Evolutionary conservation across 169 alveolate genomes (phyloP).

Genomic region (Cryptosporidium andersoni): DNA sequence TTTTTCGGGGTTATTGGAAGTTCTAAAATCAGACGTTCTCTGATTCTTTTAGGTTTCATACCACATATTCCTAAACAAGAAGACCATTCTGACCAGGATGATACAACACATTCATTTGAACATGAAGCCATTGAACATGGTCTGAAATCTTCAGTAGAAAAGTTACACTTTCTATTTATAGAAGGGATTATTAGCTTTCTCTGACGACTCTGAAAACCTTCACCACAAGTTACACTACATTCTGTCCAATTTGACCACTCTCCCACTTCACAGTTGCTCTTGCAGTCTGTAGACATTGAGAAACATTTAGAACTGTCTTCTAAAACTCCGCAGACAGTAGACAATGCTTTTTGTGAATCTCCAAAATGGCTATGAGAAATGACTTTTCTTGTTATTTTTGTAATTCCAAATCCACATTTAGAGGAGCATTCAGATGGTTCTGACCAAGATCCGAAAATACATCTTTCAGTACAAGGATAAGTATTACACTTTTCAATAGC

Average conservation of each 20-base stretch:
- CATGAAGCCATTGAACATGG: constrained; percentile 65
- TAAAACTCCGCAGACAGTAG: constrained; percentile 23
- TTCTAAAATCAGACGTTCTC: constrained; percentile 31
- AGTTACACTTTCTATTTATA: constrained; percentile 15
- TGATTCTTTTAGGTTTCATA: constrained; percentile 29
- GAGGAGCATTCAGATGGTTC: constrained; percentile 27
- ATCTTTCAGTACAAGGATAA: constrained; percentile 18
- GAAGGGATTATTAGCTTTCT: constrained; percentile 34
- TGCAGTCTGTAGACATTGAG: constrained; percentile 55
- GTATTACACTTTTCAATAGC: constrained; percentile 59
- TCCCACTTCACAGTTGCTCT: constrained; percentile 71
- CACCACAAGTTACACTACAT: constrained; percentile 76
- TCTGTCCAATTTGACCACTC: constrained; percentile 75
- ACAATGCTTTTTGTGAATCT: neutral
- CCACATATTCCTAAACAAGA: constrained; percentile 76
- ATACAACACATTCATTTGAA: constrained; percentile 72
- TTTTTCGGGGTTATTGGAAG: constrained; percentile 3
- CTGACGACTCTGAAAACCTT: constrained; percentile 70
- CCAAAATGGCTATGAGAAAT: neutral
- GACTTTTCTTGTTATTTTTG: constrained; percentile 12
- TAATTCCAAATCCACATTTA: constrained; percentile 54
- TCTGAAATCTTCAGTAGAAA: constrained; percentile 36
- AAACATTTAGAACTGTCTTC: constrained; percentile 24
- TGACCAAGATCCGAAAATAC: constrained; percentile 26
- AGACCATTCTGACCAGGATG: constrained; percentile 76